These are phyloP conservation scores for Phytophthora cryptogea DNA, from an alignment of 352 stramenopile genomes.

Conservation along the genomic window DNA sequence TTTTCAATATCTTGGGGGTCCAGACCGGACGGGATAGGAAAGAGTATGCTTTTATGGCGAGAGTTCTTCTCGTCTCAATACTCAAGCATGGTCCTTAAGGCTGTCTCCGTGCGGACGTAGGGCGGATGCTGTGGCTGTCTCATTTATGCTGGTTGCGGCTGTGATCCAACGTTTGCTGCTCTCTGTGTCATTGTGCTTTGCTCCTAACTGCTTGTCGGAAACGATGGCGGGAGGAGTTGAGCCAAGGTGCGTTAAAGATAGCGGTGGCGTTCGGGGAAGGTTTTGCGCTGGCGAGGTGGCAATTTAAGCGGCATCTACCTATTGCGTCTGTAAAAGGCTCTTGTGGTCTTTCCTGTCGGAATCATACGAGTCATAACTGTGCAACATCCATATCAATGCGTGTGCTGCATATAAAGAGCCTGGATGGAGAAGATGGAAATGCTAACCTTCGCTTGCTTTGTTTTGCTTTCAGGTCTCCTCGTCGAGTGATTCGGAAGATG, in stretches of 20 bases:
- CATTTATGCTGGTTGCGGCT: conserved; percentile 27
- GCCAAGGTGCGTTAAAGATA: conserved; percentile 5
- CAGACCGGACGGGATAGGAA: conserved; percentile 90
- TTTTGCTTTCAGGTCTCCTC: conserved; percentile 24
- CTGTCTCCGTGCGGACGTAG: conserved; percentile 84
- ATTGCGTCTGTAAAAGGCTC: conserved; percentile 67
- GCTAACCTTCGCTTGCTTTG: conserved; percentile 12
- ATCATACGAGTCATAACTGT: conserved; percentile 94
- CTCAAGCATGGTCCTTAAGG: conserved; percentile 91
- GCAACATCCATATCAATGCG: conserved; percentile 68
- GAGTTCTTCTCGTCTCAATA: conserved; percentile 84
- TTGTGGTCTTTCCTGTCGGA: conserved; percentile 79
- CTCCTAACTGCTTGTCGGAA: conserved; percentile 39
- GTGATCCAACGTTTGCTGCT: conserved; percentile 27
- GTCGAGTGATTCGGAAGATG: conserved; percentile 50
- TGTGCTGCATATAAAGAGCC: conserved; percentile 28
- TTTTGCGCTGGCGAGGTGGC: conserved; percentile 32
- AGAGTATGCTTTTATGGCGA: conserved; percentile 63
- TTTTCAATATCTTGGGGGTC: conserved; percentile 62
- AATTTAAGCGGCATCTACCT: conserved; percentile 35
- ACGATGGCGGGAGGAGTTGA: conserved; percentile 29
- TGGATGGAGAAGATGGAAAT: conserved; percentile 1
- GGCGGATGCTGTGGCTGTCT: conserved; percentile 42
- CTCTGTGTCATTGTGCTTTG: conserved; percentile 16
- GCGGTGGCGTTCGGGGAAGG: conserved; percentile 24